Percentiles rank a stretch among this genome's conserved stretches.
phyloP scores from a whole-genome alignment of 345 rosid genomes.

The Hibiscus trionum region DNA sequence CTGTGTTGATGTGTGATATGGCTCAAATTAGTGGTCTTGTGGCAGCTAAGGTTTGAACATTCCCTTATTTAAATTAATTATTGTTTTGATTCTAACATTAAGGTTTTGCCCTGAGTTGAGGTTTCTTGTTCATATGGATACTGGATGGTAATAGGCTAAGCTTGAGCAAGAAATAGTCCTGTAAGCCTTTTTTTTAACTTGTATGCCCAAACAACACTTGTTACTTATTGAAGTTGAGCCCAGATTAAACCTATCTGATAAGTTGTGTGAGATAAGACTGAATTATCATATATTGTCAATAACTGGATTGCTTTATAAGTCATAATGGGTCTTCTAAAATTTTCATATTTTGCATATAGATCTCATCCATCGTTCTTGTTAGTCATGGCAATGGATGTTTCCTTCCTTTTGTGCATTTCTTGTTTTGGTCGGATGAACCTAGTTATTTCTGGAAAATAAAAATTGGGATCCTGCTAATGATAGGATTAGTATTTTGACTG shows the following conservation, averaged over 20 bases:
- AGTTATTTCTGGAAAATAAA: background rate
- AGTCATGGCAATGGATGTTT: background rate
- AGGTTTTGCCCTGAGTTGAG: background rate
- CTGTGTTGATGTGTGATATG: slow-evolving; percentile 96
- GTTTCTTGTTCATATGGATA: background rate
- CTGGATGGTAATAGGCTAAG: background rate
- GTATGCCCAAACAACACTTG: background rate
- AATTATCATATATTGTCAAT: background rate
- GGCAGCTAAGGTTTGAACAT: slow-evolving; percentile 68
- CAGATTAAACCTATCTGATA: background rate
- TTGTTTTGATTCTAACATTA: background rate
- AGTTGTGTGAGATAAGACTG: background rate
- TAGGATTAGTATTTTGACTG: background rate
- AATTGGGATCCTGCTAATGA: background rate
- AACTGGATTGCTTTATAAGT: background rate
- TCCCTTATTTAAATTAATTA: background rate
- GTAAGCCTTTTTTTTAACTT: background rate
- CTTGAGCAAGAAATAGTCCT: no score
- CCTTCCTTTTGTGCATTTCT: background rate
- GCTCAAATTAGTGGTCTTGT: slow-evolving; percentile 94
- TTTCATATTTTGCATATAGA: background rate
- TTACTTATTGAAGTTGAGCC: background rate
- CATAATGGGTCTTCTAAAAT: background rate
- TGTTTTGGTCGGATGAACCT: background rate
- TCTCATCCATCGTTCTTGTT: background rate